phyloP scores from a whole-genome alignment of 2,329 filamentous ascomycete species.

The Fusarium sacchari region DNA sequence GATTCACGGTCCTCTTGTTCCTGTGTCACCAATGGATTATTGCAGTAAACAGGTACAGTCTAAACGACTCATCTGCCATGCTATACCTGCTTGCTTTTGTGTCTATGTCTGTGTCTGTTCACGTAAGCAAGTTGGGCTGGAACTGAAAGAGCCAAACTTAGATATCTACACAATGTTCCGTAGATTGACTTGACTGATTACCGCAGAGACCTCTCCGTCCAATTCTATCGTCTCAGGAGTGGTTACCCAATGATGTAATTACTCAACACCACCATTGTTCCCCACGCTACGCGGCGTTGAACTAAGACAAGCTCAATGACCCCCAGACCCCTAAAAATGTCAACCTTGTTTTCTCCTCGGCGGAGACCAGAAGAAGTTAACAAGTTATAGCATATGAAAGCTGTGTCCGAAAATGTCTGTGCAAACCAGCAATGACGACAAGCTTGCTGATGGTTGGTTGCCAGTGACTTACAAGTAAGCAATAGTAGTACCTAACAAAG shows the following conservation, averaged over 20 bases:
- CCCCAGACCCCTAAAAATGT: constrained; percentile 1
- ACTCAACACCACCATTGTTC: constrained; percentile 13
- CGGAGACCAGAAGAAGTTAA: not conserved
- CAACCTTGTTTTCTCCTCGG: constrained; percentile 18
- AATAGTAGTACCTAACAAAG: not conserved
- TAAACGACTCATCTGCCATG: not conserved
- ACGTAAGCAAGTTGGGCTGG: not conserved
- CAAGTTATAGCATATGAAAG: not conserved
- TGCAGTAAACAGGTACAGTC: not conserved
- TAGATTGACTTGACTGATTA: not conserved
- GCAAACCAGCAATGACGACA: constrained; percentile 23
- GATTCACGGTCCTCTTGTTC: not conserved
- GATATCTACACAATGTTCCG: not conserved
- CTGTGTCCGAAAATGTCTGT: not conserved
- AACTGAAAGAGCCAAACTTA: not conserved
- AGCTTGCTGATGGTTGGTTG: not conserved
- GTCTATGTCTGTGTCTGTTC: not conserved
- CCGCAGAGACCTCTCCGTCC: not conserved
- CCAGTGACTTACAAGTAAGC: not conserved
- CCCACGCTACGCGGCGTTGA: constrained; percentile 33
- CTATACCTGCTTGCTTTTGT: not conserved
- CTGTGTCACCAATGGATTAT: not conserved
- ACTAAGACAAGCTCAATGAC: constrained; percentile 18
- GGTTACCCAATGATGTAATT: constrained; percentile 17
- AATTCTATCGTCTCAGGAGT: not conserved